Conservation (phyloP, 2,329 filamentous ascomycete species). For the Colletotrichum falcatum region DNA sequence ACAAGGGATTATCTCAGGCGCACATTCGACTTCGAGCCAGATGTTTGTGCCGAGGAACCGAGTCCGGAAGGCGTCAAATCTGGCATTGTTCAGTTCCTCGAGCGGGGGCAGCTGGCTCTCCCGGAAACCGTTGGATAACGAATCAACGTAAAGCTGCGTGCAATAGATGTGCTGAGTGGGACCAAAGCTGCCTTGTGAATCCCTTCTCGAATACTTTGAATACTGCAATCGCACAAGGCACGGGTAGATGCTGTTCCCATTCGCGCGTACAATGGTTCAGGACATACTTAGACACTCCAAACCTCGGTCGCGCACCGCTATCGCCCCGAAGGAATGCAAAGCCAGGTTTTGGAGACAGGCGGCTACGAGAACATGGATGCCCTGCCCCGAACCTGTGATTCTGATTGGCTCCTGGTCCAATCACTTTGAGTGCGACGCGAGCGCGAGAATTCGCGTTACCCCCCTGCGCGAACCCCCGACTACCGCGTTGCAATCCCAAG, state of each 20-base stretch:
- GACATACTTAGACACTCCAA: neutral
- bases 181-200: neutral
- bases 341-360: neutral
- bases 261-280: neutral
- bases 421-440: neutral
- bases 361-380: neutral
- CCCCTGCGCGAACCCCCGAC: neutral
- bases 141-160: no score
- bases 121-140: neutral
- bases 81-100: conserved; percentile 68
- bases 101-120: neutral
- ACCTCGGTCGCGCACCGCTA: neutral
- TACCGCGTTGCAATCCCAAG: conserved; percentile 5
- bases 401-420: conserved; percentile 26
- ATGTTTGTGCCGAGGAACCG: conserved; percentile 85
- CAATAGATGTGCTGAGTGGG: neutral
- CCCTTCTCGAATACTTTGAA: neutral
- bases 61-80: conserved; percentile 82
- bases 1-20: conserved; percentile 79
- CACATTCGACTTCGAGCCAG: conserved; percentile 75
- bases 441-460: conserved; percentile 29
- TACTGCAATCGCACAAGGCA: neutral
- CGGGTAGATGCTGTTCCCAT: neutral
- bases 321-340: neutral
- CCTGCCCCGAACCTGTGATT: neutral